phyloP scores from a whole-genome alignment of 306 rosid species.

The Sindora glabra region DNA sequence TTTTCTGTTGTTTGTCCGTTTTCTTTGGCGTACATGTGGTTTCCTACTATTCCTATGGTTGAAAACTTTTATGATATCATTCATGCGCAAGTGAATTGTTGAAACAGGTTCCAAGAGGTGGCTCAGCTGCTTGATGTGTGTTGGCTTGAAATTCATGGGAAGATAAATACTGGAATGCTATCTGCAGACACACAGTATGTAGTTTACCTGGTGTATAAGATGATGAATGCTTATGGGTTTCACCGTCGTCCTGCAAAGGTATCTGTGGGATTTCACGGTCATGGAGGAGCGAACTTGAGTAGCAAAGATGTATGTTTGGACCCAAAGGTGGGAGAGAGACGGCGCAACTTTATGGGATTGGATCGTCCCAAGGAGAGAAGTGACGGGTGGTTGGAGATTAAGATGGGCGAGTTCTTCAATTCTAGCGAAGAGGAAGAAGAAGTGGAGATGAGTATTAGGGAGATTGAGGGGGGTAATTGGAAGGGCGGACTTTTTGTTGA shows the following conservation, averaged over 20 bases:
- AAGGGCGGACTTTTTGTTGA: constrained; percentile 43
- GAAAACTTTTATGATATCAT: background rate
- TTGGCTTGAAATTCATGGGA: constrained; percentile 50
- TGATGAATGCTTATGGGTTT: constrained; percentile 16
- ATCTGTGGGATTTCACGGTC: constrained; percentile 21
- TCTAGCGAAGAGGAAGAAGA: constrained; percentile 21
- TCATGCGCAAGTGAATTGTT: too few species aligned
- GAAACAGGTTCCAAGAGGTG: constrained; percentile 37
- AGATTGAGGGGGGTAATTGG: constrained; percentile 30
- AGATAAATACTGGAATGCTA: constrained; percentile 21
- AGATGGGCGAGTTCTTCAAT: constrained; percentile 40
- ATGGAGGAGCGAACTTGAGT: background rate
- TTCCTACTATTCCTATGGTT: background rate
- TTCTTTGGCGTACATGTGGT: background rate
- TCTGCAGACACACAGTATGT: constrained; percentile 32
- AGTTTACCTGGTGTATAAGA: constrained; percentile 42
- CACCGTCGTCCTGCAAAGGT: constrained; percentile 24
- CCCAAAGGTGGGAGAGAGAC: background rate
- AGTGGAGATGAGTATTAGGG: constrained; percentile 28
- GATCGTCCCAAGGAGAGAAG: constrained; percentile 16
- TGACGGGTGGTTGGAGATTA: constrained; percentile 47
- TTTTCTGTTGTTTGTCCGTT: background rate
- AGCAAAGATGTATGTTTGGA: background rate
- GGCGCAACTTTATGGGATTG: background rate
- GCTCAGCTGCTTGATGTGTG: constrained; percentile 42